Evolutionary conservation across 1,139 yeast genomes (phyloP).

Genomic region (Taiozyma sp.): DNA sequence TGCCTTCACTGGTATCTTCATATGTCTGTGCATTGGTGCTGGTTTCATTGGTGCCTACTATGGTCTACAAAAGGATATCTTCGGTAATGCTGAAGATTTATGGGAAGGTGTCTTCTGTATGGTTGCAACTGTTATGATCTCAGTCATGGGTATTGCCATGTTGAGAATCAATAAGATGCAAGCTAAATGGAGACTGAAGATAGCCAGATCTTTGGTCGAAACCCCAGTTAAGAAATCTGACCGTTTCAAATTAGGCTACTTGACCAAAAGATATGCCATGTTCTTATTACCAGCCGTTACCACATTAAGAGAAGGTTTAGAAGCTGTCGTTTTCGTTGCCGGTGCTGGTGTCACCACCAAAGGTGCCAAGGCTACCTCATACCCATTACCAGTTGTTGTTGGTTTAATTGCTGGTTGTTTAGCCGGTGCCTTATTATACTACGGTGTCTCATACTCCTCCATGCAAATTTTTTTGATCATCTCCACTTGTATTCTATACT

Average conservation of each 20-base stretch:
- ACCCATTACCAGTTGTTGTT: conserved; percentile 77
- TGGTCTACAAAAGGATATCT: conserved; percentile 69
- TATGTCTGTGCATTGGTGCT: conserved; percentile 75
- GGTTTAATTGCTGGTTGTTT: conserved; percentile 70
- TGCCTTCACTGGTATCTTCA: conserved; percentile 59
- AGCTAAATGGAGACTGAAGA: conserved; percentile 58
- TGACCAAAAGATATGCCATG: conserved; percentile 63
- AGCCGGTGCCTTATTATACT: conserved; percentile 65
- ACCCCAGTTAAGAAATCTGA: conserved; percentile 31
- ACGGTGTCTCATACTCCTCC: conserved; percentile 67
- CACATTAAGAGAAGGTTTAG: conserved; percentile 84
- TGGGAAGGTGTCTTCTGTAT: conserved; percentile 93
- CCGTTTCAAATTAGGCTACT: conserved; percentile 30
- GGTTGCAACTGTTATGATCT: conserved; percentile 73
- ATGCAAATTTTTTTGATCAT: conserved; percentile 73
- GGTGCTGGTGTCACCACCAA: conserved; percentile 67
- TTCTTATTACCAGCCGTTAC: conserved; percentile 78
- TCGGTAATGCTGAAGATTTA: conserved; percentile 76
- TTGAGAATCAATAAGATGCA: conserved; percentile 82
- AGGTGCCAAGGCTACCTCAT: conserved; percentile 52
- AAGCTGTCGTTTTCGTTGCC: conserved; percentile 87
- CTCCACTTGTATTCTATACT: conserved; percentile 77
- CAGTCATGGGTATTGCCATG: conserved; percentile 86
- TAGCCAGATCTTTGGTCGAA: conserved; percentile 32
- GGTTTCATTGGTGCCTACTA: conserved; percentile 73